Evolutionary conservation across 768 basidiomycete genomes (phyloP).

Genomic region (Crepidotus variabilis): DNA sequence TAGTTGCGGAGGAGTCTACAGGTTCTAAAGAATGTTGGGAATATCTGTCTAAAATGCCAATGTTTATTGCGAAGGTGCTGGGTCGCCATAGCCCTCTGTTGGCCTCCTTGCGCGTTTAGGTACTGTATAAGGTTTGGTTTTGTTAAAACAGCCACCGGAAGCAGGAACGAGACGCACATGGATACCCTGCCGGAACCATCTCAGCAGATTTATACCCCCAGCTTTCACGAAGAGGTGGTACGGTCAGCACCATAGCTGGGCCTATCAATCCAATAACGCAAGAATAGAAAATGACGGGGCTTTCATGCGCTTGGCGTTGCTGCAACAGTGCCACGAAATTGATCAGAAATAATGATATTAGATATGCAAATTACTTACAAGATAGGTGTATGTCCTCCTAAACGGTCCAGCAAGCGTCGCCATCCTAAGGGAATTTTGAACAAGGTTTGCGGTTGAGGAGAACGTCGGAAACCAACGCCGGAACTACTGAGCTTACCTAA

Average conservation of each 20-base stretch:
- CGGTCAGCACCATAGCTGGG: conserved; percentile 64
- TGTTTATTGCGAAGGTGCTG: conserved; percentile 7
- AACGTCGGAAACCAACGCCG: not conserved
- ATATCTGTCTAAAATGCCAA: too few species aligned
- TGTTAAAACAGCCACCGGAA: not conserved
- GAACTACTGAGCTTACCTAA: too few species aligned
- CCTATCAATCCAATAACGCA: conserved; percentile 71
- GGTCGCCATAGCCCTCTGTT: conserved; percentile 75
- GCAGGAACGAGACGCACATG: conserved; percentile 48
- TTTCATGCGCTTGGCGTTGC: conserved; percentile 92
- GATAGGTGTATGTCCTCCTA: conserved; percentile 48
- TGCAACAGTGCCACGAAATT: conserved; percentile 26
- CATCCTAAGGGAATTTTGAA: conserved; percentile 25
- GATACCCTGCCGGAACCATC: conserved; percentile 72
- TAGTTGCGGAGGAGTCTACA: too few species aligned
- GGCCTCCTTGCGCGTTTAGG: conserved; percentile 68
- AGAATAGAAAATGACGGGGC: conserved; percentile 88
- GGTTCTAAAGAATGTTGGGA: too few species aligned
- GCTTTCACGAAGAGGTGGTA: conserved; percentile 78
- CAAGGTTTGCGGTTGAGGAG: not conserved
- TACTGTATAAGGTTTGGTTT: conserved; percentile 35
- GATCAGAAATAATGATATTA: not conserved
- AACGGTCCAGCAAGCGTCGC: conserved; percentile 43
- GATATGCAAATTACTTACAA: conserved; percentile 26
- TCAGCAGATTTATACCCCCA: conserved; percentile 71